Evolutionary conservation across 1,139 yeast genomes (phyloP), one percentile per base, ranked within the genome.

Genomic region (Candida frijolesensis): DNA sequence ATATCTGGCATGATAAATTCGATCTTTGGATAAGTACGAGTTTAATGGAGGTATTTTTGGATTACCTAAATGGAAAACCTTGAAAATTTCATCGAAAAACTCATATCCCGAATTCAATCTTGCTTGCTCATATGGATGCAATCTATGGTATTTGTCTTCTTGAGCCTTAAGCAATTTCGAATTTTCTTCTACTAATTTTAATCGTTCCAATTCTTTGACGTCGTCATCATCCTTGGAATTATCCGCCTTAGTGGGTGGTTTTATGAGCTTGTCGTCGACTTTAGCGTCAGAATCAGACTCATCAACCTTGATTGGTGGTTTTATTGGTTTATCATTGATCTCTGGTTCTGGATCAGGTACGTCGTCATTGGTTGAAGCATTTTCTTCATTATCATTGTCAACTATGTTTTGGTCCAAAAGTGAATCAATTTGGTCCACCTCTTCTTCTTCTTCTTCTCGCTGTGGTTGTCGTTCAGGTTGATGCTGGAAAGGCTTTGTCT

Each of bases 1-100:
- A 55, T 76, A 79, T 37, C 84, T 69, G 0, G 83, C 82, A 56
- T 78, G 80, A 57, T 76, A 78, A 25, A 78, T 77, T 49, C 82
- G 60, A 16, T 78, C 69, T 0, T 66, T 63, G 2, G 71, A 60
- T 22, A 60, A 62, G 57, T 79, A 80, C 15, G 62, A 66, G 33
- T 68, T 66, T 42, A 79, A 41, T 32, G 45, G 45, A 12, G 41
- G 25, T 12, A 51, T 50, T 11, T 59, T 53, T 2, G 83, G 83
- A 54, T 67, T 68, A 7, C 78, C 78, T 10, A 66, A 58, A 48
- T 70, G 62, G 48, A 79, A 59, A 3, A 67, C 64, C 7, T 66
- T 63, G 55, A 79, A 77, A 8, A 79, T 70, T 3, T 55, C 51
- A 30, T 65, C 64, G 55, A 67, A 73, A 56, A 72, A 78, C 19